Percentiles rank a stretch among this genome's conserved stretches.
Evolutionary conservation across 1,284 basidiomycete species (phyloP).

Genomic region (Takashimella koratensis): DNA sequence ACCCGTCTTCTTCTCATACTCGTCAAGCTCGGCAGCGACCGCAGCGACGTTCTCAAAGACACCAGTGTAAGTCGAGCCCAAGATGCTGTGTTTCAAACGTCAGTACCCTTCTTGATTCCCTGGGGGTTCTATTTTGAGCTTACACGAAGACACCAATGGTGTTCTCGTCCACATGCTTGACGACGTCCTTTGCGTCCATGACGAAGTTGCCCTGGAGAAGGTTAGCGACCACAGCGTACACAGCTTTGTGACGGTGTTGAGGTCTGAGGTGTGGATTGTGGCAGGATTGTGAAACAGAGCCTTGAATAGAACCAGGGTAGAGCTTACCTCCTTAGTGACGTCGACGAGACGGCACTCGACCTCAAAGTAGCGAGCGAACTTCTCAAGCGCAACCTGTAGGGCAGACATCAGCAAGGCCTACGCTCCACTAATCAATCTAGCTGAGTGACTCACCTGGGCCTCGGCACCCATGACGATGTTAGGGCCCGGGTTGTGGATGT

Average conservation of each 20-base stretch:
- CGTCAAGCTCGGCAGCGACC: constrained; percentile 79
- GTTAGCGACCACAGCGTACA: too few relatives aligned
- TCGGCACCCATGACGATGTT: constrained; percentile 60
- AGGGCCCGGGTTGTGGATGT: constrained; percentile 73
- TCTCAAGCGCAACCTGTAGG: constrained; percentile 66
- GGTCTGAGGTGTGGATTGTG: too few relatives aligned
- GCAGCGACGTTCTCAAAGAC: constrained; percentile 88
- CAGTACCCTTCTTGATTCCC: not conserved
- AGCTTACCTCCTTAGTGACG: constrained; percentile 66
- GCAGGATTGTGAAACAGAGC: too few relatives aligned
- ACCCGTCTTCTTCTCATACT: constrained; percentile 78
- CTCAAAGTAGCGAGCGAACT: constrained; percentile 63
- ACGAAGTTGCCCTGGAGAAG: constrained; percentile 72
- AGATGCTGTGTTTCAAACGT: constrained; percentile 18
- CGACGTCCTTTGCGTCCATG: constrained; percentile 75
- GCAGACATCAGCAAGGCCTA: not conserved
- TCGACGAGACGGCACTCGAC: constrained; percentile 66
- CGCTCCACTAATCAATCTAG: too few relatives aligned
- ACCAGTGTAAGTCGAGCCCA: constrained; percentile 77
- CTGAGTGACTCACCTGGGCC: constrained; percentile 59
- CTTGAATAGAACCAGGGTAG: too few relatives aligned
- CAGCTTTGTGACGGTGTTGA: too few relatives aligned
- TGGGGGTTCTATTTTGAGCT: constrained; percentile 5
- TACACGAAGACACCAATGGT: constrained; percentile 49
- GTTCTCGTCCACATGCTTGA: constrained; percentile 88